Base-by-base conservation (phyloP, 1,284 basidiomycete genomes). In the Butyriboletus appendiculatus region DNA sequence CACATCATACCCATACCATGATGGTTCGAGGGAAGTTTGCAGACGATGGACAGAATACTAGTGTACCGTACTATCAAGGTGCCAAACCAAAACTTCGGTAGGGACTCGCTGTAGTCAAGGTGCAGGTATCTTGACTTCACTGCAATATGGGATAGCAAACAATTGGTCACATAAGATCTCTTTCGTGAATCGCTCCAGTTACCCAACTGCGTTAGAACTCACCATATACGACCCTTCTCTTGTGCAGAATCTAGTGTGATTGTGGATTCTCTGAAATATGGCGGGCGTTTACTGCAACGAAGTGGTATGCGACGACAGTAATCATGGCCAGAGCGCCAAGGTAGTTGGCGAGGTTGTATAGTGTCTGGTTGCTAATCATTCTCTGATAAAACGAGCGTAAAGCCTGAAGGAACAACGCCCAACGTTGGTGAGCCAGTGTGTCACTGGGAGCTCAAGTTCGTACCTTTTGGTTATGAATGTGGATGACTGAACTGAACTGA, bases 291-390 rank as follows among this genome's bases (percentile, higher is more conserved):
- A 95, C 91, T 26, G 90, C 85, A 54, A 96, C 77, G 62, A 96
- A 85, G 74, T 96, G 94, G 72, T 94, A 96, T 40, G 83, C 81
- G 50, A 96, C 85, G 57, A 93, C 87, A 6, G 88, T 85, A 58
- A 92, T 62, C 84, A 95, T 91, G 35, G 92, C 88, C 37, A 91
- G 76, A n/a, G 86, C 75, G 37, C 92, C 93, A 18, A 94, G 85
- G 30, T 82, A 78, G 74, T 95, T 96, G 43, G 94, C 90, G 48
- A 96, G 80, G 57, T 81, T 80, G 71, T 92, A 92, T 20, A 96
- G 79, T 15, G 91, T 92, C 56, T 81, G 75, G 74, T 94, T 86
- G 44, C 81, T 84, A 52, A 94, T 94, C 90, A 87, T 88, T 24
- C 53, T 62, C 14, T 9, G 12, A 16, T 43, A 9, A 39, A 53